Evolutionary conservation across 2,329 filamentous ascomycete genomes (phyloP), one percentile per base, ranked within the genome.

Genomic region (Elsinoe ampelina): DNA sequence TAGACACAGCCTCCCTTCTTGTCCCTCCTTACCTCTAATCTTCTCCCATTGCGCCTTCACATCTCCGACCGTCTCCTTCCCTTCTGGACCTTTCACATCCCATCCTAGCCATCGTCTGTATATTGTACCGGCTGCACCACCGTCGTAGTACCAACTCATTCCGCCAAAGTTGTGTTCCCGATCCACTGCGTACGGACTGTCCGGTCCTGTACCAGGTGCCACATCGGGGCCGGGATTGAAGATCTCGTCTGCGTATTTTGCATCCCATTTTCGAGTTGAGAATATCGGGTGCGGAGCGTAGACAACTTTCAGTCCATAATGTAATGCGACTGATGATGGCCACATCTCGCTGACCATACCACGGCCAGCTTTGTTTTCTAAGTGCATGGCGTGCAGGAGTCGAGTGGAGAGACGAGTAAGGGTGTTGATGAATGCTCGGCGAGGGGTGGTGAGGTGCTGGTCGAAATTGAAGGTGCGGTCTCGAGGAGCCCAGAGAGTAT

Each of bases 261-360:
- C 72, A 0, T 78, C 77, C 79, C 79, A 81, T 34, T 74, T 71
- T 2, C 78, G 75, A 63, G 81, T 79, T 22, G 80, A 74, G 64
- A 77, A 80, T 13, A 81, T 77, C 0, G 79, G 78, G 45, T 81
- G 78, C 0, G 79, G 79, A 1, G 75, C 77, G 63, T 85, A 88
- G 0, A 88, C 84, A 19, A 85, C 87, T 71, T 91, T 91, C 64
- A 89, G 76, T 1, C 87, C 86, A 65, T 88, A 86, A 63, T 89
- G 86, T 5, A 91, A 73, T 0, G 86, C 85, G 65, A 83, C 79
- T 0, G 79, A 80, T 0, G 84, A 78, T 1, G 86, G 86, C 71
- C 85, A 89, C 87, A 91, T 91, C 70, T 91, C 87, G 20, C 80
- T 81, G 67, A 87, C 90, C 84, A 85, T 89, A 68, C 76, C 83